phyloP scores from a whole-genome alignment of 176 grass and related monocot species.

The Poa pratensis region DNA sequence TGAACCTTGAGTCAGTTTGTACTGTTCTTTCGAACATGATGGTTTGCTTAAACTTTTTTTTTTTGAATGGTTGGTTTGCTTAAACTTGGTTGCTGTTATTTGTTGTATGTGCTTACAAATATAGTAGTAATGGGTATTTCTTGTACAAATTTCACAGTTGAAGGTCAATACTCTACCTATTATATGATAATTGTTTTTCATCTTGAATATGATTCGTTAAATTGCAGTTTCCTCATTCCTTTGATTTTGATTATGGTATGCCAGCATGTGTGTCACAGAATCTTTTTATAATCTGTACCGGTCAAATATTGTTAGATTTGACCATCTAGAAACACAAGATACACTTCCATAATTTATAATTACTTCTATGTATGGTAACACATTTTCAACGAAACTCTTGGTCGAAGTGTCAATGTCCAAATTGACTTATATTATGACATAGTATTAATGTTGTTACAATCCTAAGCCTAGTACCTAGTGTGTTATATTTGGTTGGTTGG shows the following conservation, averaged over 20 bases:
- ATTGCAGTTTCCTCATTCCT: not conserved
- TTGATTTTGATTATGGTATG: too few relatives aligned
- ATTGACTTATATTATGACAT: not conserved
- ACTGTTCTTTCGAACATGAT: conserved; percentile 9
- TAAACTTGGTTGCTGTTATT: conserved; percentile 16
- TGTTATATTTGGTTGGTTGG: conserved; percentile 9
- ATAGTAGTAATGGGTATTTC: not conserved
- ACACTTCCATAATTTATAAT: not conserved
- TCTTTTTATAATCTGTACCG: not conserved
- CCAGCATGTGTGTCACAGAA: not conserved
- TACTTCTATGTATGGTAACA: not conserved
- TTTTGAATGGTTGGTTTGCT: too few relatives aligned
- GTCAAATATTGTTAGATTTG: not conserved
- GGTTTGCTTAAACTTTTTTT: conserved; percentile 1
- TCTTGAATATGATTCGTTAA: not conserved
- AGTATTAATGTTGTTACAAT: not conserved
- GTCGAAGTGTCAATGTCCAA: not conserved
- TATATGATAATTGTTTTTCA: not conserved
- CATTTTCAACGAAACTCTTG: not conserved
- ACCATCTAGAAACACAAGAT: not conserved
- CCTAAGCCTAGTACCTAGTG: not conserved
- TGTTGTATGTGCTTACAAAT: not conserved
- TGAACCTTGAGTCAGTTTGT: not conserved
- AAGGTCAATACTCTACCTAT: conserved; percentile 15
- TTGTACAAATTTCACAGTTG: conserved; percentile 22